These are phyloP conservation scores for Vararia minispora DNA, from an alignment of 768 basidiomycete genomes.

Conservation along the genomic window DNA sequence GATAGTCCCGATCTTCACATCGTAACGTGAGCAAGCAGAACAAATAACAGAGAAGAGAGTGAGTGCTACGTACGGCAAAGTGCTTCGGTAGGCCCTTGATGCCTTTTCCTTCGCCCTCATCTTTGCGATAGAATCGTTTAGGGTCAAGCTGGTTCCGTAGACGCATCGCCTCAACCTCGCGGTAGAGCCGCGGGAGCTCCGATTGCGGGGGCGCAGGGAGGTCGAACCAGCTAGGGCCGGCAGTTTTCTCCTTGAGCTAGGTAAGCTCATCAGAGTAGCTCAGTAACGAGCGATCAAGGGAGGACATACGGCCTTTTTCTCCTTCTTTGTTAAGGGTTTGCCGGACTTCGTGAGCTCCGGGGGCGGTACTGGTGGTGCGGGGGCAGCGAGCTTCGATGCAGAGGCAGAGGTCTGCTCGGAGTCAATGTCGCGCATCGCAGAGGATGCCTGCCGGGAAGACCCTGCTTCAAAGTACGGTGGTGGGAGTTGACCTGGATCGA, in stretches of 20 bases:
- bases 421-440: conserved; percentile 61
- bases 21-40: conserved; percentile 7
- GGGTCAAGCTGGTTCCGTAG: conserved; percentile 84
- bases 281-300: conserved; percentile 4
- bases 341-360: conserved; percentile 49
- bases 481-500: conserved; percentile 60
- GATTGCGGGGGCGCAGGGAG: conserved; percentile 74
- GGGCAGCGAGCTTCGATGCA: conserved; percentile 35
- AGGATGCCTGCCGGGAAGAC: conserved; percentile 27
- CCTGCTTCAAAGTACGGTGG: conserved; percentile 51
- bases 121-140: conserved; percentile 84
- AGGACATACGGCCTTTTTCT: conserved; percentile 53
- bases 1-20: conserved; percentile 65
- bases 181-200: conserved; percentile 66
- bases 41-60: conserved; percentile 2
- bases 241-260: conserved; percentile 59
- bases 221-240: conserved; percentile 82
- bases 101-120: conserved; percentile 76
- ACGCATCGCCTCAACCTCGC: conserved; percentile 81
- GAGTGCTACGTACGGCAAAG: conserved; percentile 59
- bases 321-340: conserved; percentile 58
- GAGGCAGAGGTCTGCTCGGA: conserved; percentile 40
- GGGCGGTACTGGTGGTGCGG: conserved; percentile 52
- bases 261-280: neutral
- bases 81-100: conserved; percentile 80